Percentiles rank a stretch among this genome's conserved stretches.
phyloP scores from a whole-genome alignment of 169 alveolate genomes.

The Prorocentrum cordatum region DNA sequence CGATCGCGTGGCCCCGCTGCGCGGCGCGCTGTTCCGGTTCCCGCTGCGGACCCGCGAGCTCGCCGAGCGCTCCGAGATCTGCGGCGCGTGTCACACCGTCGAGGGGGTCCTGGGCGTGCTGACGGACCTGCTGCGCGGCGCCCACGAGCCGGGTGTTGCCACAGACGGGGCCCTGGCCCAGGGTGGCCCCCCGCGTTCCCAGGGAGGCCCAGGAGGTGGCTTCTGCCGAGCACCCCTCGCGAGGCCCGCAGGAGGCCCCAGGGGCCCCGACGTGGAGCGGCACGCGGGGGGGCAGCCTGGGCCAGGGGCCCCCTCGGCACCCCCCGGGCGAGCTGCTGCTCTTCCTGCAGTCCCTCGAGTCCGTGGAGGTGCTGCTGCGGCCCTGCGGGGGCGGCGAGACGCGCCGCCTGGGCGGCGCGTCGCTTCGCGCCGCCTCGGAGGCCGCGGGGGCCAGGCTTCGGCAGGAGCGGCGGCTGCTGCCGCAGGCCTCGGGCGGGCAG shows the following conservation, averaged over 20 bases:
- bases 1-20: neutral
- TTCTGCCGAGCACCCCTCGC: too few species aligned
- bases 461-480: conserved; percentile 33
- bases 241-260: too few species aligned
- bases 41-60: conserved; percentile 11
- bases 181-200: too few species aligned
- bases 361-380: neutral
- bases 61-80: neutral
- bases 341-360: conserved; percentile 16
- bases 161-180: too few species aligned
- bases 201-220: too few species aligned
- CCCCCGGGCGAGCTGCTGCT: conserved; percentile 16
- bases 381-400: neutral
- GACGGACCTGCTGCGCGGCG: neutral
- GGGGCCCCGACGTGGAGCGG: too few species aligned
- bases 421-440: neutral
- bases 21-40: conserved; percentile 13
- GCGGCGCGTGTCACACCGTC: neutral
- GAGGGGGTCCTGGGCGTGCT: neutral
- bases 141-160: too few species aligned
- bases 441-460: neutral
- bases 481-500: neutral
- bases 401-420: conserved; percentile 16
- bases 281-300: neutral
- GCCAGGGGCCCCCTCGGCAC: too few species aligned